phyloP scores from a whole-genome alignment of 2,329 filamentous ascomycete species.

The Talaromyces sp. region DNA sequence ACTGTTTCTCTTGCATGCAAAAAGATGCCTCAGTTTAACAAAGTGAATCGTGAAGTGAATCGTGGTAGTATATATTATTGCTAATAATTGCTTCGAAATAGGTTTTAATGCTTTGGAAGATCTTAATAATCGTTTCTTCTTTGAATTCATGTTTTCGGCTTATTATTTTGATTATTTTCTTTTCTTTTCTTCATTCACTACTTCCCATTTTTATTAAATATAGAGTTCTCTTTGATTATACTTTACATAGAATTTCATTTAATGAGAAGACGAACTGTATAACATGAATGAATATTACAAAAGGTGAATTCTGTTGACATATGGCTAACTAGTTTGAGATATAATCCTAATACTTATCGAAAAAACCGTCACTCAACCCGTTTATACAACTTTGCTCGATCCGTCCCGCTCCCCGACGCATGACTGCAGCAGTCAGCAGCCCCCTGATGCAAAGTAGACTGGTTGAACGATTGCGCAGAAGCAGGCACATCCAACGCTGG shows the following conservation, averaged over 20 bases:
- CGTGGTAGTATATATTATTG: neutral
- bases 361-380: conserved; percentile 18
- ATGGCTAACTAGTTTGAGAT: neutral
- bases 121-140: neutral
- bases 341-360: neutral
- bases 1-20: neutral
- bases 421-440: conserved; percentile 15
- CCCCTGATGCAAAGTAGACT: conserved; percentile 30
- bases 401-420: conserved; percentile 15
- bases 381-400: conserved; percentile 30
- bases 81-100: neutral
- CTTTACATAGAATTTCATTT: neutral
- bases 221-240: neutral
- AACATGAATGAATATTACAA: neutral
- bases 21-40: neutral
- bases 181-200: neutral
- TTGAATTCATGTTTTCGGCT: neutral
- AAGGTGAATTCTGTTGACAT: too few relatives aligned
- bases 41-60: neutral
- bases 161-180: neutral
- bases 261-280: neutral
- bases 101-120: neutral
- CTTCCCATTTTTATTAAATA: neutral
- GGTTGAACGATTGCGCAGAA: conserved; percentile 39
- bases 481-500: conserved; percentile 46